Conservation (phyloP, 2,329 filamentous ascomycete species). For the Colletotrichum coccodes region DNA sequence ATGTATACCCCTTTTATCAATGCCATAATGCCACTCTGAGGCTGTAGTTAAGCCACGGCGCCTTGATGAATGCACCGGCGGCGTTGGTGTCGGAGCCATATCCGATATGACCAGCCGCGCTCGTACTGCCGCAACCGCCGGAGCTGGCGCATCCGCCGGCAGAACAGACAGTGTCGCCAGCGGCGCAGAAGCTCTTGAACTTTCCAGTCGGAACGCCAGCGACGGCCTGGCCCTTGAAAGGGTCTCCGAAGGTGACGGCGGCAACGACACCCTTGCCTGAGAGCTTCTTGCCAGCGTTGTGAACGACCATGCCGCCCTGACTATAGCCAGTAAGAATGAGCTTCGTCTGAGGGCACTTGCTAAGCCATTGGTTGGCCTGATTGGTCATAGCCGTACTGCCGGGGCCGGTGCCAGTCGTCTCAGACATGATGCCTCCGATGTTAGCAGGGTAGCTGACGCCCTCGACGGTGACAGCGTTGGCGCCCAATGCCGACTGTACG, state of each 20-base stretch:
- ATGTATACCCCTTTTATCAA: not conserved
- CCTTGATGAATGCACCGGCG: conserved; percentile 22
- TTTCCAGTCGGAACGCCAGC: not conserved
- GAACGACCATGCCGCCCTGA: conserved; percentile 51
- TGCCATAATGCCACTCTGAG: too few species aligned
- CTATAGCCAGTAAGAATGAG: conserved; percentile 60
- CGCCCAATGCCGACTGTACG: conserved; percentile 52
- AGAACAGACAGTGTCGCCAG: conserved; percentile 12
- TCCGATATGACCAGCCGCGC: conserved; percentile 15
- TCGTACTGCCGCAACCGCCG: conserved; percentile 18
- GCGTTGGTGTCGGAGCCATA: conserved; percentile 19
- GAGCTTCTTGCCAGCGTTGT: conserved; percentile 52
- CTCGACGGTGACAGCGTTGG: conserved; percentile 58
- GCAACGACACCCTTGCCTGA: conserved; percentile 3
- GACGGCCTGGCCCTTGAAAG: conserved; percentile 20
- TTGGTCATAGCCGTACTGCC: conserved; percentile 54
- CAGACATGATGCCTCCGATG: conserved; percentile 53
- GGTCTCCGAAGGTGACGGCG: conserved; percentile 34
- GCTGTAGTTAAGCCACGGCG: conserved; percentile 2
- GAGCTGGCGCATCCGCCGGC: conserved; percentile 22
- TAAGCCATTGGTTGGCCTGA: conserved; percentile 42
- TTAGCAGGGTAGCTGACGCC: conserved; percentile 63
- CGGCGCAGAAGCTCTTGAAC: conserved; percentile 28
- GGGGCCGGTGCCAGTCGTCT: conserved; percentile 49
- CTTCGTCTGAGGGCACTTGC: conserved; percentile 55